Base-by-base conservation (phyloP, 176 grass and related monocot species). In the Zea luxurians region DNA sequence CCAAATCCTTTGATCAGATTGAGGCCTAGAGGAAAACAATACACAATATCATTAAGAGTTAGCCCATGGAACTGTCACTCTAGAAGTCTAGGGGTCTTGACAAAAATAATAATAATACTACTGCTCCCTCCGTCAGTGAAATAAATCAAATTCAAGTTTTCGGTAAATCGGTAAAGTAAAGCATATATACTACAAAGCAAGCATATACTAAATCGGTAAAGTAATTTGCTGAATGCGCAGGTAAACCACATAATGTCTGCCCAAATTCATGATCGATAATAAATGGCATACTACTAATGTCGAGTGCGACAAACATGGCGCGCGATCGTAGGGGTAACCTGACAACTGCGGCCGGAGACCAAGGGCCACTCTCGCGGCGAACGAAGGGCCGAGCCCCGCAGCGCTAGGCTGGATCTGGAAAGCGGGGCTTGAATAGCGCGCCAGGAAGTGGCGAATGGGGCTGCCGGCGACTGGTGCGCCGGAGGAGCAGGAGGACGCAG, bases 1-100 rank as follows among this genome's bases (percentile, higher is more conserved):
- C 83, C 91, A 69, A 90, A 86, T 78, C 83, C 80, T 34, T 59
- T 83, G 9, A 94, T 41, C 6, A 88, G 57, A 18, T 80, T 90
- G 61, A 38, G 69, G 77, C 89, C 87, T 90, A 67, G 0, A 68
- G 61, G 4, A 61, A 11, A 35, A 63, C 2, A 35, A 55, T 8
- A 20, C 37, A 12, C 21, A 48, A 68, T 34, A 13, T 83, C 70
- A n/a, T 37, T 61, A 35, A 45, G 40, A 46, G 13, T 0, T 17
- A 4, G 45, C 4, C 7, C 49, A 1, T 17, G 7, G 16, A n/a
- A 15, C 4, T 9, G 42, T 7, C 7, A 35, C 0, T 35, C 8
- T 35, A 37, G 1, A 9, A 58, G 45, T 1, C 9, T 63, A 27
- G 34, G 12, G 6, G 0, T 82, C 37, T n/a, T 65, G 3, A 13